Evolutionary conservation across 176 grass and related monocot genomes (phyloP).

Genomic region (Hyparrhenia diplandra): DNA sequence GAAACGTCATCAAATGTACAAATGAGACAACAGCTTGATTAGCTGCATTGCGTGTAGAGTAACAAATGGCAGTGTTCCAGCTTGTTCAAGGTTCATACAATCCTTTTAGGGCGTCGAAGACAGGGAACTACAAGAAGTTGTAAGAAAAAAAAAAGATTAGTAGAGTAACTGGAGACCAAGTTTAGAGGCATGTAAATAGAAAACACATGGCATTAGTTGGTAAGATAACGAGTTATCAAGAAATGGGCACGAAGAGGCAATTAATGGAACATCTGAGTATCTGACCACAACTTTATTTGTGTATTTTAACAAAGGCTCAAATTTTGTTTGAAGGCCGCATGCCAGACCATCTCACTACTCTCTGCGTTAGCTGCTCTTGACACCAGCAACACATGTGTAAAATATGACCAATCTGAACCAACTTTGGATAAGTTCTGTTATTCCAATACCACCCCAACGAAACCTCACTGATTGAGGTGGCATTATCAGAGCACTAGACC

Average conservation of each 20-base stretch:
- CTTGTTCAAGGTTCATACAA: neutral
- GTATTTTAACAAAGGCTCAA: no score
- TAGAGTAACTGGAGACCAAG: neutral
- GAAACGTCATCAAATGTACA: neutral
- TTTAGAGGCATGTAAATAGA: neutral
- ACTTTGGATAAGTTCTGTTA: neutral
- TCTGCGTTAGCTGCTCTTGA: neutral
- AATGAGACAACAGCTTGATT: slow-evolving; percentile 3
- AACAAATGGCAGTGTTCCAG: slow-evolving; percentile 15
- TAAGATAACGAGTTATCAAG: neutral
- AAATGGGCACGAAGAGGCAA: neutral
- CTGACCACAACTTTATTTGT: neutral
- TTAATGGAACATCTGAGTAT: neutral
- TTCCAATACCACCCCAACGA: neutral
- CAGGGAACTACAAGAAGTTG: slow-evolving; percentile 16
- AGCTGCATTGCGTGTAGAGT: neutral
- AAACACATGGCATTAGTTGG: neutral
- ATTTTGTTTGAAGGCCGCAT: neutral
- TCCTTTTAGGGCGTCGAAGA: neutral
- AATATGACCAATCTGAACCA: neutral
- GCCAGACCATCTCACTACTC: neutral
- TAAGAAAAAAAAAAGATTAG: neutral
- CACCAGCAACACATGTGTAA: neutral
- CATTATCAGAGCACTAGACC: neutral
- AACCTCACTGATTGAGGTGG: neutral